Evolutionary conservation across 2,329 filamentous ascomycete species (phyloP), one percentile per base, ranked within the genome.

Genomic region (Alternaria triticimaculans): DNA sequence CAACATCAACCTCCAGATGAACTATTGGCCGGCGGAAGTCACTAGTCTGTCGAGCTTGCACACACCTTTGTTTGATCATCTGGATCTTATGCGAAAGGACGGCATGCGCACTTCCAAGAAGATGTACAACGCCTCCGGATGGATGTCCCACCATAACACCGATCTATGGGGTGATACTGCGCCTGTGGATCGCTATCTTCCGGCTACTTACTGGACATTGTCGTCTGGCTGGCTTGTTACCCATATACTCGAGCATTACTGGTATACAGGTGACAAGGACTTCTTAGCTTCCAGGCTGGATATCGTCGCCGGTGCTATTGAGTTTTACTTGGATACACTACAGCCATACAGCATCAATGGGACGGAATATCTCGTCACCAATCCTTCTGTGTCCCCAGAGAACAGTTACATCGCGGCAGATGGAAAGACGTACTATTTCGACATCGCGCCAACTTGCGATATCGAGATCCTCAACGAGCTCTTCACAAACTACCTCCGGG

Each of bases 1-100:
- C 66, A 85, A 86, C 64, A 84, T 86, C 70, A 87, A 86, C 45
- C 74, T 81, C 0, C 80, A 87, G 69, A 87, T 87, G 85, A 86
- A 86, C 65, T 87, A 86, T 67, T 86, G 84, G 84, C 79, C 64
- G 5, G 71, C 69, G 2, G 62, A 72, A 10, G 63, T 63, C 1
- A 67, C 68, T 3, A 71, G 74, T 46, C 63, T 77, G 1, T 61
- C 76, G 0, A 81, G 82, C 48, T 81, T 78, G 3, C 79, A 83
- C 18, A 57, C 75, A 2, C 82, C 84, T 0, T 59, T 86, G 0
- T 82, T 85, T 33, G 74, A 80, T 21, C 69, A 82, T 2, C 72
- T 84, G 4, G 78, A 83, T 18, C 74, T 76, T 4, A 75, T 80
- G 65, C 66, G 72, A 63, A 70, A 67, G 75, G 85, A 69, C 0